A percentile compares a stretch with the other conserved stretches of the same genome.
Conservation (phyloP, 192 early-diverging fungal genomes). For the Podila clonocystis region DNA sequence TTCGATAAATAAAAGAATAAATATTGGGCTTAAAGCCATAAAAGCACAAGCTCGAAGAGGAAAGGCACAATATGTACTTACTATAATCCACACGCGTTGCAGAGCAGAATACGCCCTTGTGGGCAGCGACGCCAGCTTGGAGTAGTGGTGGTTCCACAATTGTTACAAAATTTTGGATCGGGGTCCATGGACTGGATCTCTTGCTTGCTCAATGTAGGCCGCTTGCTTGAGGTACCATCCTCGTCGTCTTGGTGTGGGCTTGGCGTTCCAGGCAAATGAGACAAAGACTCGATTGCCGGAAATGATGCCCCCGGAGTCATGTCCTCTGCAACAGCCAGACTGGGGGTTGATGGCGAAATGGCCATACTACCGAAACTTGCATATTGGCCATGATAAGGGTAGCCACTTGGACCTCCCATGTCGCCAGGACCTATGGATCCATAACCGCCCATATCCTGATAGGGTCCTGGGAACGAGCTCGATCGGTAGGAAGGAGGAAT, state of each 20-base stretch:
- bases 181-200: conserved; percentile 35
- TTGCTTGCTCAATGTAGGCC: conserved; percentile 19
- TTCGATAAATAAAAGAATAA: background rate
- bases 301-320: background rate
- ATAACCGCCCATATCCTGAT: background rate
- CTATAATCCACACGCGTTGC: conserved; percentile 50
- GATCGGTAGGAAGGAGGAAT: background rate
- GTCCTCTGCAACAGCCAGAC: too few relatives aligned
- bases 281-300: background rate
- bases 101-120: conserved; percentile 27
- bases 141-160: conserved; percentile 31
- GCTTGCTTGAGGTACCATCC: background rate
- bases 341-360: too few relatives aligned
- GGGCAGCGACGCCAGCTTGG: conserved; percentile 47
- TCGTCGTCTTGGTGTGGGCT: background rate
- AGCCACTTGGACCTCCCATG: background rate
- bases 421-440: background rate
- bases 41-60: background rate
- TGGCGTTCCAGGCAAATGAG: background rate
- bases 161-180: conserved; percentile 38
- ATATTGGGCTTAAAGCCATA: background rate
- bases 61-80: conserved; percentile 4
- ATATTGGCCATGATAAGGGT: background rate
- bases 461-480: background rate
- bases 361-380: background rate